These are phyloP conservation scores for Leccinum griseonigrum DNA, from an alignment of 1,284 basidiomycete species.

Conservation along the genomic window DNA sequence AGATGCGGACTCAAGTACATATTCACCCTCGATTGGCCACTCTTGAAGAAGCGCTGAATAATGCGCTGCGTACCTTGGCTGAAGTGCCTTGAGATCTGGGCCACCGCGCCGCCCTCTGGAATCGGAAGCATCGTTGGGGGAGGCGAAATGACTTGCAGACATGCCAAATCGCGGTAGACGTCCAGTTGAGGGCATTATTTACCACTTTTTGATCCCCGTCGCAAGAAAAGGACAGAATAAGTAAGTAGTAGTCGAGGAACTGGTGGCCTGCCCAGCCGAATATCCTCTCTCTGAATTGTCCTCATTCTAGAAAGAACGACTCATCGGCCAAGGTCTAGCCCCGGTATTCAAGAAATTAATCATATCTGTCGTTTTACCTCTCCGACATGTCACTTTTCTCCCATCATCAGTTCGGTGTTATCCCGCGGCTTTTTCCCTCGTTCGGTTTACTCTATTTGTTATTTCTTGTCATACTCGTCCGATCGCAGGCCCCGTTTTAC, in stretches of 20 bases:
- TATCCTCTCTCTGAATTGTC: background rate
- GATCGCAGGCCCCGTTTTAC: conserved; percentile 16
- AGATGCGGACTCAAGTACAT: conserved; percentile 2
- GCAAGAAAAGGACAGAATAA: background rate
- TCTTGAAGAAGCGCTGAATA: conserved; percentile 7
- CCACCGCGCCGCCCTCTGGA: conserved; percentile 2
- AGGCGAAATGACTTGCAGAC: conserved; percentile 23
- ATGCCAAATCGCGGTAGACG: conserved; percentile 10
- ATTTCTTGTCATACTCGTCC: conserved; percentile 11
- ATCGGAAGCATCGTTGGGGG: conserved; percentile 15
- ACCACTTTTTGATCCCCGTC: conserved; percentile 26
- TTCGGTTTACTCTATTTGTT: conserved; percentile 2
- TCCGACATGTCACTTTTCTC: background rate
- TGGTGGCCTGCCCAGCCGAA: conserved; percentile 6
- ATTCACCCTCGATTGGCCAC: conserved; percentile 11
- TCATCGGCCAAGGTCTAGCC: background rate
- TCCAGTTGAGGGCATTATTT: background rate
- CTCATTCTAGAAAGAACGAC: background rate
- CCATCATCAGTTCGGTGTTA: conserved; percentile 12
- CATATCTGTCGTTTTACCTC: conserved; percentile 1
- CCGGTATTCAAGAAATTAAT: conserved; percentile 25
- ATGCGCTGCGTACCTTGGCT: conserved; percentile 17
- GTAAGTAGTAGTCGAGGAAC: conserved; percentile 12
- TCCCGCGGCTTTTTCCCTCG: conserved; percentile 7
- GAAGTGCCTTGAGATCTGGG: conserved; percentile 19